phyloP scores from a whole-genome alignment of 2,329 filamentous ascomycete genomes.

The Fusarium nisikadoi region DNA sequence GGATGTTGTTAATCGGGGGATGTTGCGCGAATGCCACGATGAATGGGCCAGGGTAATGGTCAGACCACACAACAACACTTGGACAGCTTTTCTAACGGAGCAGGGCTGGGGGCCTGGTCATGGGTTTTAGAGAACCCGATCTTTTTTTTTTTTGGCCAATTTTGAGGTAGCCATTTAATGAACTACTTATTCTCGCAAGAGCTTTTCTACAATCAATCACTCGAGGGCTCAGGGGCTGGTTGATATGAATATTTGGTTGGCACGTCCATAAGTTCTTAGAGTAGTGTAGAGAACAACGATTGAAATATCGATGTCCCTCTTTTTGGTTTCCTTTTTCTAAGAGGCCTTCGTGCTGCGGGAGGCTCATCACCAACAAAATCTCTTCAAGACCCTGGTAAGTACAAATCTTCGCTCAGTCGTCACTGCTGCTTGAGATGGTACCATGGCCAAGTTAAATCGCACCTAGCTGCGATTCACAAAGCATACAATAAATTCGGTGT shows the following conservation, averaged over 20 bases:
- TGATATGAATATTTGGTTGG: neutral
- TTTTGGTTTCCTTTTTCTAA: no score
- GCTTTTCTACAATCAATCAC: neutral
- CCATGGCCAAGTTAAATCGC: neutral
- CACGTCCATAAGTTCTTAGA: neutral
- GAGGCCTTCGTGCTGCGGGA: neutral
- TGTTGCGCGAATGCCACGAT: neutral
- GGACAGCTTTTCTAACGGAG: slow-evolving; percentile 12
- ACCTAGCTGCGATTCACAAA: neutral
- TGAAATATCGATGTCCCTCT: no score
- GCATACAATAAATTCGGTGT: neutral
- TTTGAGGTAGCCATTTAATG: no score
- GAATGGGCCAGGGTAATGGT: neutral
- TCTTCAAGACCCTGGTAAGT: neutral
- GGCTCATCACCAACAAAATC: no score
- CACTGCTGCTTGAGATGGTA: neutral
- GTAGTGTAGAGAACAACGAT: neutral
- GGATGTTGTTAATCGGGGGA: neutral
- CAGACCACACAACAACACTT: slow-evolving; percentile 1
- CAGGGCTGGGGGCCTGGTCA: neutral
- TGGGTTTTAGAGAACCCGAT: neutral
- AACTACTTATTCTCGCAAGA: neutral
- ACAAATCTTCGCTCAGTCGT: no score
- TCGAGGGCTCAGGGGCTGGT: neutral
- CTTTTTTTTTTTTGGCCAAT: no score